Evolutionary conservation across 169 alveolate species (phyloP), one percentile per base, ranked within the genome.

Genomic region (Plasmodium adleri): DNA sequence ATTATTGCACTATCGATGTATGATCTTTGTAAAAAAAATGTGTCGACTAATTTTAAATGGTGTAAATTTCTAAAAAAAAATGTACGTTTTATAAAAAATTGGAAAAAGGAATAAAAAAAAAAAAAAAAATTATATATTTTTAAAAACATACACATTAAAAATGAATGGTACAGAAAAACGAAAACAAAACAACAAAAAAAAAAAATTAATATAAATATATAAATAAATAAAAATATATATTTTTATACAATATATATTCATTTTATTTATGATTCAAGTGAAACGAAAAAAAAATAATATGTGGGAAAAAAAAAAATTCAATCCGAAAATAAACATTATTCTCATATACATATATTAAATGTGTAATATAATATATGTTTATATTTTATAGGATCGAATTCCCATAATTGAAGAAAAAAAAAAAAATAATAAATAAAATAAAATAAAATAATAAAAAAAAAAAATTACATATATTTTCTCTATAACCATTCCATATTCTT

Each of bases 1-100:
- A 86, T 86, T 17, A 86, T 86, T 13, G 92, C 92, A 66, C 92
- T 60, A 60, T 86, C 92, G 62, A 86, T 86, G 45, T 72, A 86
- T 20, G 86, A 70, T 49, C 88, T 71, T 86, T 86, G 92, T 39
- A 86, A 63, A 47, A n/a, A 62, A 60, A 71, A 86, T 63, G 87
- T 72, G 66, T 86, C 92, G 17, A 86, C 92, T 86, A 86, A 49
- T 86, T 86, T 86, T 67, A 86, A 86, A 49, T 86, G 71, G 58
- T 86, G 92, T 66, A 86, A 59, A 72, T 86, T 86, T 86, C 92
- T 86, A 72, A 52, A 49, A 72, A 73, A 74, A 71, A 66, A 49
- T 71, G 45, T 17, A 39, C 15, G 8, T 49, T 22, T 24, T 22
- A 24, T 22, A 49, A 24, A 28, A 15, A 3, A 15, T 13, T 28